Base-by-base conservation (phyloP, 2,329 filamentous ascomycete genomes). In the Penicillium sclerotiorum region DNA sequence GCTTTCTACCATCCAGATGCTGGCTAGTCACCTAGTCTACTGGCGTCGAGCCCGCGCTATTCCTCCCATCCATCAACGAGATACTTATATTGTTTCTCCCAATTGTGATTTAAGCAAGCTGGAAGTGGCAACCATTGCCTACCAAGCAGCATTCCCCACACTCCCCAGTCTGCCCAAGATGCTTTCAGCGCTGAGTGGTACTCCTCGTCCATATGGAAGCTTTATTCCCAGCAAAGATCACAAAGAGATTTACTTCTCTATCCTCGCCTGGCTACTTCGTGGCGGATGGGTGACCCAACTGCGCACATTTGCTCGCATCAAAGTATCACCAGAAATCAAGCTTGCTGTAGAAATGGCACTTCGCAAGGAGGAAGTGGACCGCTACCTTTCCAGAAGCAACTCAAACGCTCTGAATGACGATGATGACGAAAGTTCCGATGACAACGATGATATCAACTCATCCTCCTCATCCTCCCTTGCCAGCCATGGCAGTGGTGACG, bases 211-310 rank as follows among this genome's bases (percentile, higher is more conserved):
- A 0, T 99, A 92, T 74, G 89, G 90, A 61, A 80, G 80, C 46
- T 87, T 95, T 58, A 91, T 92, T 37, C 93, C 93, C 0, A 91
- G 86, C 64, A 91, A 92, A 68, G 88, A 90, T 62, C 91, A 96
- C 66, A 88, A 93, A 36, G 85, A 87, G 6, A 85, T 86, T 2
- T 99, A 96, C 69, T 87, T 97, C 70, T 83, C 89, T 27, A 95
- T 97, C 70, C 77, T 99, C 21, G 91, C 90, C 18, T 99, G 93
- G 90, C 81, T 99, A 8, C 85, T 97, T 75, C 85, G 92, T 33
- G 88, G 90, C 39, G 91, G 90, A 12, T 96, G 94, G 89, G 92
- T 96, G 1, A 95, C 89, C 1, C 92, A 96, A 68, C 80, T 99
- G 5, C 89, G 91, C 55, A 94, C 90, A 1, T 96, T 95, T 69